Base-by-base conservation (phyloP, 2,329 filamentous ascomycete genomes). In the Erysiphe neolycopersici region DNA sequence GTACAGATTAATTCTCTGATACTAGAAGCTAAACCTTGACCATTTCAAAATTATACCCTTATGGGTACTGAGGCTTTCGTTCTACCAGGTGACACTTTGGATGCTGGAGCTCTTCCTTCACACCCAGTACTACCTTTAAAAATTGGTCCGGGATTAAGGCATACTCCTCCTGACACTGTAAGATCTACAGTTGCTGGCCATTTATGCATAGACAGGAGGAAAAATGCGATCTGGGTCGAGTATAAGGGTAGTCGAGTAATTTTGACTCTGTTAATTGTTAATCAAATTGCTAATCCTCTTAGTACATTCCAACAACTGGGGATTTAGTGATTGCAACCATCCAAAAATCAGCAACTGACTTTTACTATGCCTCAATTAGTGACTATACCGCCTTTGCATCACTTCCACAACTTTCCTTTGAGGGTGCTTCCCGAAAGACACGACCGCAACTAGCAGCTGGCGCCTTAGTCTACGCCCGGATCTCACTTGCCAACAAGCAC, bases 251-350 rank as follows among this genome's bases (percentile, higher is more conserved):
- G 79, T 44, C 67, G 79, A 48, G 79, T 81, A 64, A 38, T 69
- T 56, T 11, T 42, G n/a, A 26, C 18, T 30, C 11, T 35, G 13
- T 35, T 9, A 29, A 10, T 35, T 22, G 3, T 43, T 18, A 13
- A 43, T 47, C 29, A 43, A n/a, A 38, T 12, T 22, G 11, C 51
- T 62, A 16, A 35, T 16, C 8, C 13, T 12, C 19, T 4, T 55
- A 89, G 72, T 98, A 95, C 56, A 66, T 73, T 32, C 83, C 89
- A 12, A 68, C 73, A 16, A 64, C 69, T n/a, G 77, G 78, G 56
- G 89, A 98, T 59, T 72, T 92, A 41, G 76, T 95, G 50, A 81
- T 98, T 56, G 85, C 82, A 46, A 84, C 81, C 50, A 68, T 95
- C 52, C 73, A 80, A 54, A 79, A 77, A 58, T 76, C 74, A 44